A percentile compares a stretch with the other conserved stretches of the same genome.
Conservation (phyloP, 495 filamentous ascomycete genomes). For the Baudoinia panamericana region DNA sequence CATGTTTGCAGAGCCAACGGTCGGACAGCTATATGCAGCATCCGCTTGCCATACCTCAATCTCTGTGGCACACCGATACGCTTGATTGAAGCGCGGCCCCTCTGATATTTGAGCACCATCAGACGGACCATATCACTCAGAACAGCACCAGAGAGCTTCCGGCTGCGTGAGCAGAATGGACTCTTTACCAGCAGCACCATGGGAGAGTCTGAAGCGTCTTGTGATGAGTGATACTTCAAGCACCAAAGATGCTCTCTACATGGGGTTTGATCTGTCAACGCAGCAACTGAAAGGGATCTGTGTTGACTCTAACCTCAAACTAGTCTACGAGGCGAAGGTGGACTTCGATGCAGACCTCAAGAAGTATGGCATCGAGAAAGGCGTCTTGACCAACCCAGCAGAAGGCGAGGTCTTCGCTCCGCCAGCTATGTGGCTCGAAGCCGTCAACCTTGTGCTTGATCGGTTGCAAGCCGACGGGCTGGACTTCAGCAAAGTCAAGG, state of each 20-base stretch:
- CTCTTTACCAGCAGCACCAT: background rate
- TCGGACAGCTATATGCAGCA: background rate
- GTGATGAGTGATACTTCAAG: background rate
- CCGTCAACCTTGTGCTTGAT: slow-evolving; percentile 68
- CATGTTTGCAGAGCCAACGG: too few species aligned
- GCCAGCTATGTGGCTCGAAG: slow-evolving; percentile 87
- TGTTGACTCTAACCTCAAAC: slow-evolving; percentile 64
- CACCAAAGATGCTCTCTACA: slow-evolving; percentile 42
- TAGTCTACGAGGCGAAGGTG: slow-evolving; percentile 61
- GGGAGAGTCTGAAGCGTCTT: background rate
- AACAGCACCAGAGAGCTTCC: background rate
- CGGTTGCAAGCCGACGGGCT: slow-evolving; percentile 58
- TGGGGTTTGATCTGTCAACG: slow-evolving; percentile 92
- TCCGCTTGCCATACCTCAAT: background rate
- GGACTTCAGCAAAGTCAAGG: slow-evolving; percentile 63
- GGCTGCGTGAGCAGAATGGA: background rate
- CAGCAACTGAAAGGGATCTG: slow-evolving; percentile 90
- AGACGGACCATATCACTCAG: too few species aligned
- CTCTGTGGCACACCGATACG: too few species aligned
- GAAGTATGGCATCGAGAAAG: slow-evolving; percentile 66
- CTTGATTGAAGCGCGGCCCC: too few species aligned
- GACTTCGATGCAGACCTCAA: slow-evolving; percentile 64
- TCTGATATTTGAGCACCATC: too few species aligned
- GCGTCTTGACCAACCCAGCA: slow-evolving; percentile 65
- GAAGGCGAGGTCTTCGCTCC: slow-evolving; percentile 85